Evolutionary conservation across 1,139 yeast genomes (phyloP).

Genomic region (Zygosaccharomyces pseudobailii): DNA sequence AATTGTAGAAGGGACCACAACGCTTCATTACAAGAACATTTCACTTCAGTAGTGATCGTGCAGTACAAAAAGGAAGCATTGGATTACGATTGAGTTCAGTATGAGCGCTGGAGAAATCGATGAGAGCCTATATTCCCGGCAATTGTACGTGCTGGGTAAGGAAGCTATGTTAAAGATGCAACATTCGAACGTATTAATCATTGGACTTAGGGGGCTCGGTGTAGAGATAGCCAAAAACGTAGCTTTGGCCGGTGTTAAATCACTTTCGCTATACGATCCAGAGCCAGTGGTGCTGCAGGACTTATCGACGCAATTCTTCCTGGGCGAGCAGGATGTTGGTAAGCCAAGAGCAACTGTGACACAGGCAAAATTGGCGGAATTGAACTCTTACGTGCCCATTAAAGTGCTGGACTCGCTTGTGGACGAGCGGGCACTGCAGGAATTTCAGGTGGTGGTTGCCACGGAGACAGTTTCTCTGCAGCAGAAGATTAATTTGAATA

Average conservation of each 20-base stretch:
- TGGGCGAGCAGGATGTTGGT: slow-evolving; percentile 68
- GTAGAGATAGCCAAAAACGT: slow-evolving; percentile 94
- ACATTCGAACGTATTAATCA: slow-evolving; percentile 76
- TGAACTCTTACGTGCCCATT: slow-evolving; percentile 87
- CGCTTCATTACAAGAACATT: background rate
- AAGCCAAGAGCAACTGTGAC: slow-evolving; percentile 69
- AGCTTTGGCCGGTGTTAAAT: slow-evolving; percentile 95
- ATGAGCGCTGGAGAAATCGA: slow-evolving; percentile 51
- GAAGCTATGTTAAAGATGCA: slow-evolving; percentile 99
- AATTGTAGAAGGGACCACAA: background rate
- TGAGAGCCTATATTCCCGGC: slow-evolving; percentile 93
- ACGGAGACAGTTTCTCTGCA: slow-evolving; percentile 69
- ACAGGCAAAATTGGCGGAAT: slow-evolving; percentile 63
- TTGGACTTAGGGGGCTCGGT: slow-evolving; percentile 90
- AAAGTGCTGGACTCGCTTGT: slow-evolving; percentile 55
- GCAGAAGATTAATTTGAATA: slow-evolving; percentile 70
- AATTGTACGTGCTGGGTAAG: slow-evolving; percentile 85
- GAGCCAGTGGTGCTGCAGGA: slow-evolving; percentile 61
- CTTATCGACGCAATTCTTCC: slow-evolving; percentile 84
- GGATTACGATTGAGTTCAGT: background rate
- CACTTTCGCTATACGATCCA: slow-evolving; percentile 85
- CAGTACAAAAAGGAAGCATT: background rate
- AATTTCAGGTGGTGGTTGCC: slow-evolving; percentile 76
- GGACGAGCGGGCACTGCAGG: slow-evolving; percentile 46
- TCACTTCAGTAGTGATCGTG: background rate